Base-by-base conservation (phyloP, 2,329 filamentous ascomycete genomes). In the Cordyceps pruinosa region DNA sequence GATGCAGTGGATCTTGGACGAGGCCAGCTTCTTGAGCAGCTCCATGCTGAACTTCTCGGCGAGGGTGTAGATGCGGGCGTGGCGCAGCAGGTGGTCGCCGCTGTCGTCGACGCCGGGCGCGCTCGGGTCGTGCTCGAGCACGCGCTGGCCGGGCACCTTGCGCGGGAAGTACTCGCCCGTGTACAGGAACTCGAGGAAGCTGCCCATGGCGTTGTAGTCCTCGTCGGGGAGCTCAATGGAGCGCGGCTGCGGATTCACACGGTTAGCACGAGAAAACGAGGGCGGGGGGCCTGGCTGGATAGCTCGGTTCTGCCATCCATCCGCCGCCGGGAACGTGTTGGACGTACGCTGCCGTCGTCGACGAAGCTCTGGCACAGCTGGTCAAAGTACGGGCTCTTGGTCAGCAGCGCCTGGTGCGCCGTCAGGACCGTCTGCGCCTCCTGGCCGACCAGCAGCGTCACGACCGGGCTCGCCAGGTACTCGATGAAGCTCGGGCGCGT, bases 1-100 rank as follows among this genome's bases (percentile, higher is more conserved):
- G 66, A 96, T 88, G 70, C 89, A 89, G 77, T 96, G 90, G 66
- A 97, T 96, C 78, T 97, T 97, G 69, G 83, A 85, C 69, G 89
- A 89, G 2, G 91, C 87, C 28, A 96, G 84, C 19, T 79, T 82
- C 72, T 89, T 89, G 61, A 97, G 83, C 10, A 77, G 76, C 0
- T 77, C 73, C 48, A 90, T 74, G 41, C 84, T 81, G 60, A 94
- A 85, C 72, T 88, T 90, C 65, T 91, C 87, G 25, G 90, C 91
- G 25, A 97, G 79, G 0, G 90, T 96, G 77, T 96, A 96, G 62
- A 96, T 83, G 61, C 88, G 87, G 23, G 92, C 92, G 70, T 97
- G 92, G 67, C 89, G 90, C 60, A 97, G 84, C 19, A 97, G 85
- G 68, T 93, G 88, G 15, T 87, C 81, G 63, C 91, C 91, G n/a